Evolutionary conservation across 345 rosid genomes (phyloP), one percentile per base, ranked within the genome.

Genomic region (Eucalyptus regnans): DNA sequence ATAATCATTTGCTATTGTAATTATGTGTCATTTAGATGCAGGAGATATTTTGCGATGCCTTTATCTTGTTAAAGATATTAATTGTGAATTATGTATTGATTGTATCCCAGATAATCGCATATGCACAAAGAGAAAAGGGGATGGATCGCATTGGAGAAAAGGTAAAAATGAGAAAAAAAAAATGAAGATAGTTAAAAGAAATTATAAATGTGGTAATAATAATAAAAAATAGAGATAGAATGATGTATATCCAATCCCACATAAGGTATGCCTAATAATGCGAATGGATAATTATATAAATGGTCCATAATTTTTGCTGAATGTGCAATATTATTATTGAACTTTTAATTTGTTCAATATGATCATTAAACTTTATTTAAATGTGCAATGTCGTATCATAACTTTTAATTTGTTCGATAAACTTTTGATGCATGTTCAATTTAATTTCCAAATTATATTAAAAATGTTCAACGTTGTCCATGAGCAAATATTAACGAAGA

Each of bases 301-400:
- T 27, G 8, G 2, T 62, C 4, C 15, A 5, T 27, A 29, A 12
- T 27, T 62, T 62, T 62, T 3, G 7, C 0, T 0, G 4, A 12
- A 12, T 27, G 0, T 62, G 0, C 8, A 12, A 6, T 60, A 27
- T 60, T 1, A 5, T 25, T 0, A 0, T 11, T 60, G 0, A 60
- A 60, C 7, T 60, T 60, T 60, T 60, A 25, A 60, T 5, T 60
- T 1, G 0, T 60, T 60, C 0, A 25, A 60, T 60, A 27, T 10
- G 0, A 23, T 60, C 7, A 1, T 3, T 27, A 27, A 60, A 60
- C 1, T 12, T 60, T 60, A 27, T 25, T 27, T 3, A 5, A 60
- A 60, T 25, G 13, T 27, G 16, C 0, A 27, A 3, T 60, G 16
- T 27, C 6, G 6, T 0, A 22, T 23, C 12, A 22, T 22, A 56